Base-by-base conservation (phyloP, 2,329 filamentous ascomycete genomes). In the Penicillium corylophilum region DNA sequence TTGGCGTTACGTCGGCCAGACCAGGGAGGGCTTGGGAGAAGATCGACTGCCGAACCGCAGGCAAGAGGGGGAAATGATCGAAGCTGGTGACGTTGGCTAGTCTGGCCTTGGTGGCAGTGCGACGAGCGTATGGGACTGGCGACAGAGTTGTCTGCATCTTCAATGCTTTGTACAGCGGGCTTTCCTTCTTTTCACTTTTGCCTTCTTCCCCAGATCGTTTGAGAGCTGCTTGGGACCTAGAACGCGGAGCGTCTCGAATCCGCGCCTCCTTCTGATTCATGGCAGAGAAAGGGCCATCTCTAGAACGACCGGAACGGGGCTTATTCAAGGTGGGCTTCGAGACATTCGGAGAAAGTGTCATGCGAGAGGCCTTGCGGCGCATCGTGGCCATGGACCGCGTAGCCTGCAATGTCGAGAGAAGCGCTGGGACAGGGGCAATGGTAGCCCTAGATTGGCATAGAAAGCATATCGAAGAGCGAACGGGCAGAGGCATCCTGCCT, bases 121-220 rank as follows among this genome's bases (percentile, higher is more conserved):
- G 80, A 61, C 84, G 82, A 33, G 83, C 83, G 67, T 96, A 96
- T 0, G 90, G 83, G 4, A 97, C 79, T 3, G 86, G 83, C 2
- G 89, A 78, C 57, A 97, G 77, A 2, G 88, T 80, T 46, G 85
- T 84, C 69, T 96, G 93, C 93, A 97, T 97, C 75, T 95, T 96
- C 71, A 97, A 78, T 4, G 93, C 92, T 69, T 95, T 92, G 72
- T 83, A 88, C 7, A 81, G 73, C 44, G 77, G 76, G 52, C 75
- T 71, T 55, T 78, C 76, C 68, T 77, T 71, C 61, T 76, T 74
- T 60, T 74, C 64, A 51, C 65, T 56, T 55, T 70, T 64, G 46
- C 69, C 55, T 23, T 65, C 68, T 29, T 70, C 65, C 24, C 65
- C 65, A 47, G 76, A 65, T 53, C 73, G 69, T 57, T 73, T 78